Evolutionary conservation across 2,329 filamentous ascomycete genomes (phyloP).

Genomic region (Beauveria varroae): DNA sequence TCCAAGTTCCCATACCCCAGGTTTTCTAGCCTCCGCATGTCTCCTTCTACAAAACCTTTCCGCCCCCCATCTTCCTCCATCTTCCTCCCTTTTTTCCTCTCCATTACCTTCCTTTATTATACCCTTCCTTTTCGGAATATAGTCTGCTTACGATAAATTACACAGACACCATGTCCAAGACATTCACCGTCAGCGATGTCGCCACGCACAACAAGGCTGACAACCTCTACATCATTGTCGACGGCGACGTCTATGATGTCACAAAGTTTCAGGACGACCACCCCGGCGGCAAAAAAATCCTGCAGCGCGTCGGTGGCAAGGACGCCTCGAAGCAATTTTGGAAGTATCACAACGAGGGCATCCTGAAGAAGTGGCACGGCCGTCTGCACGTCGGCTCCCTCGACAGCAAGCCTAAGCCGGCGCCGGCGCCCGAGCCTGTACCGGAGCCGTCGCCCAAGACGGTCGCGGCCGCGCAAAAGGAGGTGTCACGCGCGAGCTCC

Average conservation of each 20-base stretch:
- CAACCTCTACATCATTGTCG: slow-evolving; percentile 82
- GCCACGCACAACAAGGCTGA: slow-evolving; percentile 84
- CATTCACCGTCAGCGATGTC: slow-evolving; percentile 77
- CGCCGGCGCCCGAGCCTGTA: slow-evolving; percentile 42
- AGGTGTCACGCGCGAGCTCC: slow-evolving; percentile 25
- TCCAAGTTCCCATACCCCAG: slow-evolving; percentile 3
- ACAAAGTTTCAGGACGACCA: slow-evolving; percentile 83
- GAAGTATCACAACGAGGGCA: slow-evolving; percentile 76
- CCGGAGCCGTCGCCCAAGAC: slow-evolving; percentile 28
- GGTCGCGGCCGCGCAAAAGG: slow-evolving; percentile 34
- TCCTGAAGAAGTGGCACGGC: slow-evolving; percentile 78
- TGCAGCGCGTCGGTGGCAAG: slow-evolving; percentile 56
- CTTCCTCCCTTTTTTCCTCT: neutral
- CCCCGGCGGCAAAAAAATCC: slow-evolving; percentile 65
- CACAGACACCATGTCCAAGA: slow-evolving; percentile 66
- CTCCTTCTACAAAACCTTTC: slow-evolving; percentile 11
- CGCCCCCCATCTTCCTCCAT: neutral
- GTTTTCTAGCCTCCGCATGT: slow-evolving; percentile 6
- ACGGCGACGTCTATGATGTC: slow-evolving; percentile 92
- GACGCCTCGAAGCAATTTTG: slow-evolving; percentile 62
- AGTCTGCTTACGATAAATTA: slow-evolving; percentile 2
- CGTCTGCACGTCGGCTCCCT: slow-evolving; percentile 79
- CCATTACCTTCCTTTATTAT: slow-evolving; percentile 1
- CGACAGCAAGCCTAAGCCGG: slow-evolving; percentile 73
- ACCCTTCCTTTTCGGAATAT: neutral